Conservation (phyloP, 1,284 basidiomycete genomes). For the Cryptococcus sp. region DNA sequence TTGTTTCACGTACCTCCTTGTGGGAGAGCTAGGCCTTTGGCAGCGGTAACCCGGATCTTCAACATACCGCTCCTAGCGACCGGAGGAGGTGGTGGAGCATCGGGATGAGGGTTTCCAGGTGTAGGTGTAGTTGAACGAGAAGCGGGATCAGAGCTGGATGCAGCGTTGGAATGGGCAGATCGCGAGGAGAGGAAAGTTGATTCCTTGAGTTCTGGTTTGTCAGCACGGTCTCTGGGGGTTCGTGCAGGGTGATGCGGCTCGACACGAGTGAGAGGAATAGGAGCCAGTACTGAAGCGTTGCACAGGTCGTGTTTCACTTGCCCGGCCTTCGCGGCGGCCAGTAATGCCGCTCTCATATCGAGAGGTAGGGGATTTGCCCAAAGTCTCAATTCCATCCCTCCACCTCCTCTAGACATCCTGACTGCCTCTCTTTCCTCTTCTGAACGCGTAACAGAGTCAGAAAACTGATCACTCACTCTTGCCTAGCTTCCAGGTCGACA, state of each 20-base stretch:
- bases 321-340: too few species aligned
- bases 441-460: too few species aligned
- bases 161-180: slow-evolving; percentile 18
- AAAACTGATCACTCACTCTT: slow-evolving; percentile 49
- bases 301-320: too few species aligned
- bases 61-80: slow-evolving; percentile 53
- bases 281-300: too few species aligned
- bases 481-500: slow-evolving; percentile 51
- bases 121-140: slow-evolving; percentile 48
- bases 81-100: slow-evolving; percentile 18
- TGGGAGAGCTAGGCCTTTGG: slow-evolving; percentile 53
- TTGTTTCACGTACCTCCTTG: slow-evolving; percentile 48
- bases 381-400: not conserved
- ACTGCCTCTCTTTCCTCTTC: too few species aligned
- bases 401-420: slow-evolving; percentile 4
- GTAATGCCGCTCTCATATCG: too few species aligned
- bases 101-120: slow-evolving; percentile 45
- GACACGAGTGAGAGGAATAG: too few species aligned
- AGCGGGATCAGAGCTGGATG: slow-evolving; percentile 23
- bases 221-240: slow-evolving; percentile 48
- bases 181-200: slow-evolving; percentile 28
- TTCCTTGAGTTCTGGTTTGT: slow-evolving; percentile 45
- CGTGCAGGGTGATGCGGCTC: too few species aligned
- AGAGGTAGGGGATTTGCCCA: too few species aligned
- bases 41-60: slow-evolving; percentile 56